A percentile compares a stretch with the other conserved stretches of the same genome.
Evolutionary conservation across 2,329 filamentous ascomycete genomes (phyloP).

Genomic region (Sclerotinia nivalis): DNA sequence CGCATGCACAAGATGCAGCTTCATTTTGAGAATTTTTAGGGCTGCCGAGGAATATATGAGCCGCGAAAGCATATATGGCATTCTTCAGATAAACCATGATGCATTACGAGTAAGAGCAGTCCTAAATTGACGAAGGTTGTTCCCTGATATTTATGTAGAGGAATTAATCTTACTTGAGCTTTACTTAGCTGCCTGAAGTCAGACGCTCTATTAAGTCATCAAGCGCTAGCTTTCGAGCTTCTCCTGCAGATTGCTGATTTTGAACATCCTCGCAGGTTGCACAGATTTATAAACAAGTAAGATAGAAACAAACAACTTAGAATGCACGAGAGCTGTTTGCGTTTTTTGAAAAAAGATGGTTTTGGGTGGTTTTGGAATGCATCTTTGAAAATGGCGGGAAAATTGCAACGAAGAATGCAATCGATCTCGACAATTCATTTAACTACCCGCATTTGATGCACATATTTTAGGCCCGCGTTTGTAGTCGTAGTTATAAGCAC

Average conservation of each 20-base stretch:
- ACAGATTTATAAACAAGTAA: neutral
- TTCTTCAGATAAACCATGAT: constrained; percentile 14
- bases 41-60: neutral
- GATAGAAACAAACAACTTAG: neutral
- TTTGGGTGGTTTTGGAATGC: neutral
- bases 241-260: neutral
- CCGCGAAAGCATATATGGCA: neutral
- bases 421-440: too few species aligned
- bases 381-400: neutral
- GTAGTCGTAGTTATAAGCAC: too few species aligned
- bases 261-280: neutral
- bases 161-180: neutral
- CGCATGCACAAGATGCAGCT: neutral
- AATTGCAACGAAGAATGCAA: neutral
- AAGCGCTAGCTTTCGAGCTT: constrained; percentile 3
- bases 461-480: neutral
- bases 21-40: neutral
- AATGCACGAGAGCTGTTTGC: neutral
- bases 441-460: too few species aligned
- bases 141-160: neutral
- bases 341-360: neutral
- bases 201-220: neutral
- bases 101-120: neutral
- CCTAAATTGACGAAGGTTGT: neutral
- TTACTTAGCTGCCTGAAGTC: neutral